Conservation (phyloP, 257 asterid species). For the Jasminum sambac region DNA sequence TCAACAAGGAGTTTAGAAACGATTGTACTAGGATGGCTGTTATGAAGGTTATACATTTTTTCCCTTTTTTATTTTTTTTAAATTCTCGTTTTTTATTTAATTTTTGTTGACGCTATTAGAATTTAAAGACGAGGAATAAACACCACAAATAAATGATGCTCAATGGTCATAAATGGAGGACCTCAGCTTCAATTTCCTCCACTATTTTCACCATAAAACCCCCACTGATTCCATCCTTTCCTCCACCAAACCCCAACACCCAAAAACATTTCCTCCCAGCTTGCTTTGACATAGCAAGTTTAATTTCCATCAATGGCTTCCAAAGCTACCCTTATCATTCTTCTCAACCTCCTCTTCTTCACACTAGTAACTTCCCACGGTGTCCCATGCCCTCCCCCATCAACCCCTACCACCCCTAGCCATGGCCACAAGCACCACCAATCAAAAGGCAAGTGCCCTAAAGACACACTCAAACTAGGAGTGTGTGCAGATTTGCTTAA, state of each 20-base stretch:
- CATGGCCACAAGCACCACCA: constrained; percentile 2
- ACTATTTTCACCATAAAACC: background rate
- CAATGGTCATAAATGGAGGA: background rate
- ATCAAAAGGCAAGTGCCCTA: constrained; percentile 26
- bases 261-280: background rate
- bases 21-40: too few species aligned
- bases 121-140: background rate
- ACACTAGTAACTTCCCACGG: constrained; percentile 14
- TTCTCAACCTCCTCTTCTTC: constrained; percentile 27
- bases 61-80: background rate
- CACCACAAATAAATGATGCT: background rate
- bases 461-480: constrained; percentile 31
- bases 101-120: too few species aligned
- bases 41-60: too few species aligned
- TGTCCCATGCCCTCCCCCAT: constrained; percentile 25
- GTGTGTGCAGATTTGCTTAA: constrained; percentile 31
- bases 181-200: background rate
- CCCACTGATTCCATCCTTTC: background rate
- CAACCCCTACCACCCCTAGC: background rate
- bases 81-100: too few species aligned
- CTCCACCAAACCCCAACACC: background rate
- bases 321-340: constrained; percentile 18
- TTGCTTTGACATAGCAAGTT: background rate
- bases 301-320: constrained; percentile 23
- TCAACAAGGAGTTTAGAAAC: too few species aligned